Conservation (phyloP, 148 eudicot genomes). For the Rhododendron molle region DNA sequence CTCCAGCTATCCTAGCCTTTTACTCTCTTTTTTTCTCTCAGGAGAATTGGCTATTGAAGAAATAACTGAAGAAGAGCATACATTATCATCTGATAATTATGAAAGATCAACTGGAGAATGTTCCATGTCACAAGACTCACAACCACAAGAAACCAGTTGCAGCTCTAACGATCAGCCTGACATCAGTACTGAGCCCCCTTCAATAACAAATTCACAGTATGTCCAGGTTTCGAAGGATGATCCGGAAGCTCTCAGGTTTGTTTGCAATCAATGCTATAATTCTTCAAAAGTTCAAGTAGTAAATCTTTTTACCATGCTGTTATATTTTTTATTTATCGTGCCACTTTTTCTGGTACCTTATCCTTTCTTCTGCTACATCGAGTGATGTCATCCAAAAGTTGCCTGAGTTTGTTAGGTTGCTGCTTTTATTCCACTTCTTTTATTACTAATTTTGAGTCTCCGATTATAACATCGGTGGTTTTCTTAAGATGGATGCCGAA, state of each 20-base stretch:
- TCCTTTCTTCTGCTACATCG: neutral
- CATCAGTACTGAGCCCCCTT: conserved; percentile 24
- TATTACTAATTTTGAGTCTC: neutral
- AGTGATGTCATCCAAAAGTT: neutral
- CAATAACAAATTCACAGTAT: conserved; percentile 37
- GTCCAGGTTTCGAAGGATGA: conserved; percentile 65
- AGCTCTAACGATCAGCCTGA: conserved; percentile 23
- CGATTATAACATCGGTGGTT: neutral
- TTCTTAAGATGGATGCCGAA: neutral
- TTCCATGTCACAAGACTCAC: conserved; percentile 15
- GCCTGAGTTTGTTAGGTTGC: neutral
- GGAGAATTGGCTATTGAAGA: conserved; percentile 82
- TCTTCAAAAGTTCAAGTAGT: neutral
- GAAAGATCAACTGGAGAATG: conserved; percentile 27
- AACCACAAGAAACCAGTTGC: conserved; percentile 34
- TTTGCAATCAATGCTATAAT: neutral
- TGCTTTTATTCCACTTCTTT: neutral
- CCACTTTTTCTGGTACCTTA: neutral
- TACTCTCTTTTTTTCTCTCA: neutral
- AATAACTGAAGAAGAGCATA: conserved; percentile 56
- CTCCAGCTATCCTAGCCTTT: neutral
- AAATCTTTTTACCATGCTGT: neutral
- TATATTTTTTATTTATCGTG: neutral
- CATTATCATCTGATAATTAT: conserved; percentile 22
- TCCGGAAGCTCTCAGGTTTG: conserved; percentile 69